Percentiles rank a stretch among this genome's conserved stretches.
phyloP scores from a whole-genome alignment of 2,329 filamentous ascomycete genomes.

The Fusarium papillatum region DNA sequence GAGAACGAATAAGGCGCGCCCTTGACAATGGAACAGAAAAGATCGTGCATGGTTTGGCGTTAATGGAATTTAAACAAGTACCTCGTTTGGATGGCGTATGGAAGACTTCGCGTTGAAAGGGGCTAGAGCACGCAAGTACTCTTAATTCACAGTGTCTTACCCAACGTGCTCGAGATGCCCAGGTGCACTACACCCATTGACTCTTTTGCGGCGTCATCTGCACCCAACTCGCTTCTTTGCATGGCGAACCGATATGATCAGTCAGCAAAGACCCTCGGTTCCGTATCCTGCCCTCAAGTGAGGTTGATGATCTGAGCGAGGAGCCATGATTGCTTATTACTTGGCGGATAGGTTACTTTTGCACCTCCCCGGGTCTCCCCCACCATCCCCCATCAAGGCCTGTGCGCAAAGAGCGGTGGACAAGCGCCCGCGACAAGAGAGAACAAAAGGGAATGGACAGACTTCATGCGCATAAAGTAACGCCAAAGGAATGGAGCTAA shows the following conservation, averaged over 20 bases:
- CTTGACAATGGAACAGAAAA: slow-evolving; percentile 21
- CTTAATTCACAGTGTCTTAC: slow-evolving; percentile 21
- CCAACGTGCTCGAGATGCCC: slow-evolving; percentile 10
- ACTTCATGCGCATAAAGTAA: slow-evolving; percentile 10
- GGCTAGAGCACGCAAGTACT: slow-evolving; percentile 27
- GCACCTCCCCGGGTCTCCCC: neutral
- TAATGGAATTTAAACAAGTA: slow-evolving; percentile 44
- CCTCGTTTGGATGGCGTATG: slow-evolving; percentile 46
- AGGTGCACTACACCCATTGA: slow-evolving; percentile 3
- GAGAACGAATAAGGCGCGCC: slow-evolving; percentile 46
- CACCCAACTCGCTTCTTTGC: neutral
- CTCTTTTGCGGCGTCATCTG: neutral
- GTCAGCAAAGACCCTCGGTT: neutral
- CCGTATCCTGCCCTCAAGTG: neutral
- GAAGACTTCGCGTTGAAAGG: slow-evolving; percentile 40
- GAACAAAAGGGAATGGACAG: slow-evolving; percentile 8
- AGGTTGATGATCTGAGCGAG: neutral
- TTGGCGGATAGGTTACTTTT: neutral
- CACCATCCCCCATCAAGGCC: slow-evolving; percentile 10
- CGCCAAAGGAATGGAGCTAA: slow-evolving; percentile 15
- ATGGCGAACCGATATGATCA: neutral
- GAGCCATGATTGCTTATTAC: neutral
- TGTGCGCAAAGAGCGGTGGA: slow-evolving; percentile 43
- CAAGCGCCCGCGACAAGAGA: slow-evolving; percentile 3
- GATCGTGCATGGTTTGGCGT: slow-evolving; percentile 50